Evolutionary conservation across 371 early-diverging fungal species (phyloP).

Genomic region (Mortierella sp.): DNA sequence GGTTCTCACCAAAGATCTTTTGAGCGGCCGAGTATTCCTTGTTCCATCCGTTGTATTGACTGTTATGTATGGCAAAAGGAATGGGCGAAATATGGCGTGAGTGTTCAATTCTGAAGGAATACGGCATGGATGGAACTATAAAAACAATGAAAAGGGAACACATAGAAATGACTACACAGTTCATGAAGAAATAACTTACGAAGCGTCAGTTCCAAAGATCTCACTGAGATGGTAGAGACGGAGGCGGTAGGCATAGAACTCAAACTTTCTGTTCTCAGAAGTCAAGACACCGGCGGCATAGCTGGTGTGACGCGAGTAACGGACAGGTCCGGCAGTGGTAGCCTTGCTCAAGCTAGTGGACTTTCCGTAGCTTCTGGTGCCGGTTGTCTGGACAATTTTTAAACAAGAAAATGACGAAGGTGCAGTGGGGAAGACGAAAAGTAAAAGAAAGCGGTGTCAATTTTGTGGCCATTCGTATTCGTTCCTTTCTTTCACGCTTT

Average conservation of each 20-base stretch:
- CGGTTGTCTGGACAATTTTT: slow-evolving; percentile 17
- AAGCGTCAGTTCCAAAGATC: slow-evolving; percentile 39
- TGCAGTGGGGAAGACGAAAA: too few relatives aligned
- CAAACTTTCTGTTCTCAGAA: slow-evolving; percentile 31
- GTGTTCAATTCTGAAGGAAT: not conserved
- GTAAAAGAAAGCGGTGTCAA: not conserved
- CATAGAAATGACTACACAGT: not conserved
- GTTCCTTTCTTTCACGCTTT: not conserved
- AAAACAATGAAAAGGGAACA: not conserved
- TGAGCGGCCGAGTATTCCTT: slow-evolving; percentile 35
- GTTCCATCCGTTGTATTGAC: slow-evolving; percentile 48
- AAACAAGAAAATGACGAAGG: not conserved
- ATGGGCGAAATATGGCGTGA: too few relatives aligned
- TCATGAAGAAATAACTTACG: not conserved
- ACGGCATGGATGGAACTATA: not conserved
- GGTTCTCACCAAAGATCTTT: slow-evolving; percentile 43
- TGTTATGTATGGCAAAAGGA: not conserved
- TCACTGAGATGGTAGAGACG: slow-evolving; percentile 47
- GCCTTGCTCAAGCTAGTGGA: slow-evolving; percentile 17
- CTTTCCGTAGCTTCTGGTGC: slow-evolving; percentile 24
- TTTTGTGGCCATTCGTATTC: not conserved
- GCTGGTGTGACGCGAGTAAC: slow-evolving; percentile 56
- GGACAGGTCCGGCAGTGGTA: slow-evolving; percentile 42
- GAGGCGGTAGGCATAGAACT: slow-evolving; percentile 50
- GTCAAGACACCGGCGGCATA: slow-evolving; percentile 55